Evolutionary conservation across 371 early-diverging fungal genomes (phyloP), one percentile per base, ranked within the genome.

Genomic region (Mucor racemosus): DNA sequence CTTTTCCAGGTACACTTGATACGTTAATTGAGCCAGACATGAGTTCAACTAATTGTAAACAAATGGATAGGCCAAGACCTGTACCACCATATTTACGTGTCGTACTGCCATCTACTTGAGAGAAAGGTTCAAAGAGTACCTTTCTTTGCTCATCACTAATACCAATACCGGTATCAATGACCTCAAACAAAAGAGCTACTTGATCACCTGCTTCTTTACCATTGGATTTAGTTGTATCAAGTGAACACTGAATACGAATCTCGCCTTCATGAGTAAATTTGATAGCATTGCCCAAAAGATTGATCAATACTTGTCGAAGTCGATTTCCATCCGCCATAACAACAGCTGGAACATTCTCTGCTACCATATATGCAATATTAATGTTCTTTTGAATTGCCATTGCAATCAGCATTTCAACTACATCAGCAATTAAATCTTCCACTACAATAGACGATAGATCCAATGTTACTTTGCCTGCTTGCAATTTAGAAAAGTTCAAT

Each of bases 61-160:
- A 84, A 40, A 89, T 88, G n/a, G 83, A 79, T 6, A 89, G 72
- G 0, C 90, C 90, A 7, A 89, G 69, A 9, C 90, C 90, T 5
- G 88, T 87, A 4, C 90, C 90, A 39, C 88, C 88, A 64, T 85
- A 88, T 65, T 81, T 85, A 26, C 87, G 84, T 58, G 86, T 86
- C 1, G 86, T 86, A n/a, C 86, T 85, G 55, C 78, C 85, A 63
- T 86, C 86, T 3, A 85, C 85, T 58, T 86, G 86, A 33, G 85
- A 85, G 54, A 86, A 86, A 13, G 85, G 84, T 4, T 81, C 85
- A 73, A 86, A 86, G 15, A 86, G 54, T 35, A 84, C 82, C 66
- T 84, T 84, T 44, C 82, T 76, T 56, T 86, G 85, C 41, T 84
- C 82, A 13, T 81, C 76, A 33, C 82, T 82, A 64, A 86, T 79